Base-by-base conservation (phyloP, 2,329 filamentous ascomycete genomes). In the Exophiala aquamarina region DNA sequence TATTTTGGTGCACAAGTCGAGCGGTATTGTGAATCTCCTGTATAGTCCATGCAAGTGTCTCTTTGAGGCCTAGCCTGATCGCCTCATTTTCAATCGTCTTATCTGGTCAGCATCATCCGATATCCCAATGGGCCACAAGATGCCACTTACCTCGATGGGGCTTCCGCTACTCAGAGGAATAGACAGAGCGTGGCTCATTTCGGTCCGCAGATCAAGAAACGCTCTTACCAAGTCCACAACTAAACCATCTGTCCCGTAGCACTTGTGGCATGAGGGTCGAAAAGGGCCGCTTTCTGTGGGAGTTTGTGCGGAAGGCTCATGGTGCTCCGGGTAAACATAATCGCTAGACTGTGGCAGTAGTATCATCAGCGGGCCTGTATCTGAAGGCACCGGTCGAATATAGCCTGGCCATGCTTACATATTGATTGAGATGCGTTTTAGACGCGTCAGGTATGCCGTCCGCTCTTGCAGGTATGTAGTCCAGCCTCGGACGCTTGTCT, bases 31-130 rank as follows among this genome's bases (percentile, higher is more conserved):
- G 49, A 14, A 56, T 40, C 19, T 54, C 52, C 28, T 41, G 41
- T 40, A 52, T 31, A 17, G 44, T 45, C 55, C 55, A 57, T 36
- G 42, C 36, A 41, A 57, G 48, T 46, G 50, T 47, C 38, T 56
- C 36, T 38, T 49, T 55, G 32, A 56, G 44, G 37, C 53, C 55
- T 28, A 56, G 51, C 46, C 46, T 57, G 44, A 45, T 54, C 38
- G 52, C 41, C 37, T 54, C 51, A 21, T 21, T 9, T 32, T 37
- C 44, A 32, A 44, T 44, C 26, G 36, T 47, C 49, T 50, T 41
- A 14, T 44, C 39, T 31, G n/a, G 45, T 56, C 44, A 56, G 50
- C 42, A 44, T 40, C 14, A 26, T 29, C 43, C 45, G 23, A 17
- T 42, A 33, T 28, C 21, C 34, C 23, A n/a, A n/a, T n/a, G n/a